Percentiles rank a stretch among this genome's conserved stretches.
Evolutionary conservation across 2,329 filamentous ascomycete genomes (phyloP).

Genomic region (Diaporthe capsici): DNA sequence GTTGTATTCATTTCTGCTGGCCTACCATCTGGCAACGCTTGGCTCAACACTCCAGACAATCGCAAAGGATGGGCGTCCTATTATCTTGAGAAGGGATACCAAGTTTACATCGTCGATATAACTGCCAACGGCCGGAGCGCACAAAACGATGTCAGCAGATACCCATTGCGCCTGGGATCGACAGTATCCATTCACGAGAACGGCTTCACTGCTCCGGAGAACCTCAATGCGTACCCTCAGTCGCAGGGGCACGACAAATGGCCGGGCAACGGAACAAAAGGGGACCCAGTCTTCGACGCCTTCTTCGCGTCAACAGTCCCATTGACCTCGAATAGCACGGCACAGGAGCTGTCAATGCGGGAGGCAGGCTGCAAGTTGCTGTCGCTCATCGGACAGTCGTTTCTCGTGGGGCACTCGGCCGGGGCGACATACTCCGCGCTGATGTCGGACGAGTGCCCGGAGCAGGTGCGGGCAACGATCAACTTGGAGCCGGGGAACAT

Average conservation of each 20-base stretch:
- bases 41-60: conserved; percentile 63
- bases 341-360: conserved; percentile 49
- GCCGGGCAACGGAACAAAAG: conserved; percentile 52
- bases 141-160: conserved; percentile 44
- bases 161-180: conserved; percentile 40
- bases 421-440: conserved; percentile 40
- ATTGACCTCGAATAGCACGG: conserved; percentile 47
- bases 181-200: conserved; percentile 44
- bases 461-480: conserved; percentile 8
- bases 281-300: conserved; percentile 49
- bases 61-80: conserved; percentile 62
- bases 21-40: conserved; percentile 42
- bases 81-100: conserved; percentile 60
- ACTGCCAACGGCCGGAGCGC: conserved; percentile 45
- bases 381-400: conserved; percentile 49
- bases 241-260: conserved; percentile 56
- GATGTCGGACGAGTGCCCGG: conserved; percentile 25
- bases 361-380: conserved; percentile 49
- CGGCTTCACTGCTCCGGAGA: conserved; percentile 46
- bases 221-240: conserved; percentile 49
- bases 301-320: conserved; percentile 50
- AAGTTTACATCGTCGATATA: conserved; percentile 57
- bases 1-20: conserved; percentile 19
- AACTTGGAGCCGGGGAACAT: conserved; percentile 22
- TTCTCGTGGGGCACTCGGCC: conserved; percentile 51